Conservation (phyloP, 164 flowering plant genomes). For the Cinnamomum chago region DNA sequence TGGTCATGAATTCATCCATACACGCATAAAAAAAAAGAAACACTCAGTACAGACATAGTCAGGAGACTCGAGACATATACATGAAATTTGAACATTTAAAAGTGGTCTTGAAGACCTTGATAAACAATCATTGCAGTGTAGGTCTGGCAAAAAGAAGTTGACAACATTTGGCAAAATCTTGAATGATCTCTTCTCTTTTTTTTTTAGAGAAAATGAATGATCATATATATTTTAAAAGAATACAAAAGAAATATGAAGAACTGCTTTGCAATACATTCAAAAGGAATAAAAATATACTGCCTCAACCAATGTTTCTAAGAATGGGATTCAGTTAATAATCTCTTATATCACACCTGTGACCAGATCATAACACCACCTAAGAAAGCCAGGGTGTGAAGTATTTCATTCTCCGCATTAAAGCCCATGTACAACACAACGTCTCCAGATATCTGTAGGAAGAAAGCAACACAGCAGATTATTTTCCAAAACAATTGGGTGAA, state of each 20-base stretch:
- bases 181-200: too few species aligned
- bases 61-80: too few species aligned
- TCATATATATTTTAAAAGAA: neutral
- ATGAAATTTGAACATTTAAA: too few species aligned
- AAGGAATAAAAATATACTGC: neutral
- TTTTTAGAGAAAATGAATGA: too few species aligned
- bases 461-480: neutral
- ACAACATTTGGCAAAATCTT: neutral
- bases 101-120: too few species aligned
- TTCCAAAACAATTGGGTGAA: neutral
- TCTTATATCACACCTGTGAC: slow-evolving; percentile 68
- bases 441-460: slow-evolving; percentile 61
- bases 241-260: neutral
- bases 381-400: slow-evolving; percentile 77
- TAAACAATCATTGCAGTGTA: neutral
- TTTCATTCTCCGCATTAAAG: slow-evolving; percentile 75
- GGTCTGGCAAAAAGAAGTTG: neutral
- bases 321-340: neutral
- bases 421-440: slow-evolving; percentile 51
- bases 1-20: neutral
- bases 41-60: neutral
- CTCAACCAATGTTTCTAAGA: neutral
- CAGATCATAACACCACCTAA: slow-evolving; percentile 82
- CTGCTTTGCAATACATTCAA: too few species aligned
- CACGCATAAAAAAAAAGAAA: too few species aligned